A percentile compares a stretch with the other conserved stretches of the same genome.
Conservation (phyloP, 768 basidiomycete genomes). For the Tubosaeta sp. region DNA sequence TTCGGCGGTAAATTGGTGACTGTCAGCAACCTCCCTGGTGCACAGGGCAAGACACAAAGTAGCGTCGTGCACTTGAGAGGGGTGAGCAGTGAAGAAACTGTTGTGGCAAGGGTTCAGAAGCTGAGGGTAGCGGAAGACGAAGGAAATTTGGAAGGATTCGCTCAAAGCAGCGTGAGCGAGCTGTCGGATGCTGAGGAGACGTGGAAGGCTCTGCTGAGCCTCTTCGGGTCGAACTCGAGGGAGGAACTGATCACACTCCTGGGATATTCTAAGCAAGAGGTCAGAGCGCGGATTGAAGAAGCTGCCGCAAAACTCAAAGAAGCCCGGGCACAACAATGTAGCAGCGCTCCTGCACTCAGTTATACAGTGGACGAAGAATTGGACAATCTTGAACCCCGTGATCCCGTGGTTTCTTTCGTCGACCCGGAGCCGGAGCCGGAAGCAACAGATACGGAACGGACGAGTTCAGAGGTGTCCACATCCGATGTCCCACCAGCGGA, state of each 20-base stretch:
- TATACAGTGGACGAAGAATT: constrained; percentile 38
- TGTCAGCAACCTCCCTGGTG: constrained; percentile 69
- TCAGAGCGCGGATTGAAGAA: constrained; percentile 72
- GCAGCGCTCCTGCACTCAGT: constrained; percentile 29
- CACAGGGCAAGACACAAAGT: constrained; percentile 79
- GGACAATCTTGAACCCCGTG: constrained; percentile 47
- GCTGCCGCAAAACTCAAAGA: constrained; percentile 74
- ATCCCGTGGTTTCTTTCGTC: constrained; percentile 80
- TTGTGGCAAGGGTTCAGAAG: constrained; percentile 70
- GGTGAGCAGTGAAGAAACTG: constrained; percentile 67
- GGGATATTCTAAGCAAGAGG: constrained; percentile 88
- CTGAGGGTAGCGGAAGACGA: constrained; percentile 61
- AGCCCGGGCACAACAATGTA: constrained; percentile 23
- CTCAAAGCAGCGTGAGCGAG: constrained; percentile 46
- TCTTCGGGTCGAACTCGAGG: constrained; percentile 86
- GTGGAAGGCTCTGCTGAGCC: constrained; percentile 85
- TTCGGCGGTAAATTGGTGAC: constrained; percentile 87
- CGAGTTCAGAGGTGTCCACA: constrained; percentile 65
- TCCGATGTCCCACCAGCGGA: constrained; percentile 66
- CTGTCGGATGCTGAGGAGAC: constrained; percentile 43
- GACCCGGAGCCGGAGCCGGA: constrained; percentile 49
- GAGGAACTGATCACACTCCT: constrained; percentile 88
- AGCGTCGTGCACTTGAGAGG: constrained; percentile 74
- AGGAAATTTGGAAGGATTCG: constrained; percentile 58
- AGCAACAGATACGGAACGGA: constrained; percentile 31